Percentiles rank a stretch among this genome's conserved stretches.
These are phyloP conservation scores for Amaranthus hypochondriacus DNA, from an alignment of 148 eudicot genomes.

Conservation along the genomic window DNA sequence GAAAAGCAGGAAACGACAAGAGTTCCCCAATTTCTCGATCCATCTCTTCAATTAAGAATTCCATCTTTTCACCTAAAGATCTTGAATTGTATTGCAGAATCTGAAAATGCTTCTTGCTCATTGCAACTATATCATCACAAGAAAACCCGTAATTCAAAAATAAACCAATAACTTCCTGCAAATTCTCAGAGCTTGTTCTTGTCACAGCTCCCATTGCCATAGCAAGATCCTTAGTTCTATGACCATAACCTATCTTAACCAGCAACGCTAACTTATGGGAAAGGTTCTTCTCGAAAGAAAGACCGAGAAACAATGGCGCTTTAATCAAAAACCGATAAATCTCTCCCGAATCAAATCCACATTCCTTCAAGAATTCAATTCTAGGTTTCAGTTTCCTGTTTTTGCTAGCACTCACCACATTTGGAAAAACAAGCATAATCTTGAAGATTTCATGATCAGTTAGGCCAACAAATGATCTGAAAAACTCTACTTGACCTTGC, in stretches of 20 bases:
- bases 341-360: conserved; percentile 70
- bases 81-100: conserved; percentile 76
- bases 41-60: conserved; percentile 80
- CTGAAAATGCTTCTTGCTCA: conserved; percentile 87
- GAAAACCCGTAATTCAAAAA: conserved; percentile 71
- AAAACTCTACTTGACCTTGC: conserved; percentile 66
- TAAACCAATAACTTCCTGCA: conserved; percentile 68
- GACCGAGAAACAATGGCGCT: conserved; percentile 66
- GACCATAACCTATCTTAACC: conserved; percentile 69
- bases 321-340: conserved; percentile 63
- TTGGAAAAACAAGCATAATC: conserved; percentile 67
- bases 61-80: conserved; percentile 76
- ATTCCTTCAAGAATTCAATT: conserved; percentile 67
- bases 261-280: conserved; percentile 64
- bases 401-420: conserved; percentile 76
- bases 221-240: conserved; percentile 74
- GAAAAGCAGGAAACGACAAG: conserved; percentile 87
- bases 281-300: conserved; percentile 75
- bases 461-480: conserved; percentile 71
- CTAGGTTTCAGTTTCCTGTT: conserved; percentile 75
- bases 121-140: conserved; percentile 66
- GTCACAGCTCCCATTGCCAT: conserved; percentile 90
- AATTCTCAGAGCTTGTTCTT: conserved; percentile 69
- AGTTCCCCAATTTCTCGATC: conserved; percentile 84
- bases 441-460: conserved; percentile 63